Base-by-base conservation (phyloP, 495 filamentous ascomycete species). In the Neurospora terricola region DNA sequence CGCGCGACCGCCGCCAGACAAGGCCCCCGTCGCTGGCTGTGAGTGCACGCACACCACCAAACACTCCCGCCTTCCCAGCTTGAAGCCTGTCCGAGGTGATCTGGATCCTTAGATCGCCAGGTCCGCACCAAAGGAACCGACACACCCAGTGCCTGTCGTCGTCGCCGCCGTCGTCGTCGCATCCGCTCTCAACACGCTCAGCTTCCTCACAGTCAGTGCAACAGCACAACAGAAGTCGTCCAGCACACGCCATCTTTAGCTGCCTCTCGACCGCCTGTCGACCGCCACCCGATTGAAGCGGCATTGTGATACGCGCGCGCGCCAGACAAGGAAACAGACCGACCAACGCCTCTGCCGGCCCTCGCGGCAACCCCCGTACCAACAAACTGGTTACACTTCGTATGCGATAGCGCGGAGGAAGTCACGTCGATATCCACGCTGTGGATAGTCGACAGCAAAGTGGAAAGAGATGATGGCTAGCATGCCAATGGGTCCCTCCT, bases 401-500 rank as follows among this genome's bases (percentile, higher is more conserved):
- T 78, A 86, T 85, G 85, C 82, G 78, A 86, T 82, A 83, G 74
- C 75, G 77, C 76, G 72, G 71, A 76, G 72, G 70, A 72, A 66
- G 70, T 36, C 72, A 72, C 72, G 83, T 86, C 83, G 83, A 83
- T 82, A 83, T 86, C 84, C 84, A 84, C 84, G 79, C 73, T 69
- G 85, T 86, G 85, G 84, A 80, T 85, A 82, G 72, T 84, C 81
- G 84, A 80, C 83, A 79, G 45, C 73, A 68, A 70, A 48, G 80
- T 34, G 54, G 54, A 66, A 66, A 66, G 82, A 83, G 76, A 88
- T 88, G 88, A 91, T 91, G 89, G 76, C 77, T 62, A 88, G 89
- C 78, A 90, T 88, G 84, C 54, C 54, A 34, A 90, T 93, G 84
- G 86, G 87, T 78, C 90, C 90, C 80, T 83, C 87, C 72, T 93